Evolutionary conservation across 495 filamentous ascomycete genomes (phyloP), one percentile per base, ranked within the genome.

Genomic region (Penicillium goetzii): DNA sequence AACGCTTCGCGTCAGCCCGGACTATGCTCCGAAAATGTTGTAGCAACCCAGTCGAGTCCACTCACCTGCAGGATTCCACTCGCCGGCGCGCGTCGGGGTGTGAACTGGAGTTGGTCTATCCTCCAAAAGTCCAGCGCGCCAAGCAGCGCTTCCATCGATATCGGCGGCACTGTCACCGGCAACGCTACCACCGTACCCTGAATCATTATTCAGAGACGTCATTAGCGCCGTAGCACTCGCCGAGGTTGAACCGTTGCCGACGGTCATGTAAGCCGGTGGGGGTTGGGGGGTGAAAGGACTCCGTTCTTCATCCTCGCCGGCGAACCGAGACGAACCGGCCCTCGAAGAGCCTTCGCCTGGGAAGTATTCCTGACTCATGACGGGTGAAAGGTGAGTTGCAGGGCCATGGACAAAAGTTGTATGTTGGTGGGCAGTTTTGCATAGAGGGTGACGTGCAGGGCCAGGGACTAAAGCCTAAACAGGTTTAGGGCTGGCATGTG

Each of bases 101-200:
- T 85, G 83, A 51, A 73, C 68, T 33, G 86, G 83, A n/a, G 85
- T 87, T 56, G 83, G 86, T 71, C 85, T 82, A 76, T 93, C 90
- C 71, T 86, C 82, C 61, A 88, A 81, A 68, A 92, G 70, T 33
- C 85, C 84, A 17, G 86, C 81, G 72, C 87, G 81, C 83, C 85
- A 88, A 51, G 66, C 64, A 21, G 65, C 68, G 34, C 68, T 73
- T 33, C 67, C 75, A 61, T 85, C 82, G 52, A 75, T 80, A 41
- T 78, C 84, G 50, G 79, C 62, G 38, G 74, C 70, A 47, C 79
- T 81, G 10, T 81, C 86, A 61, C 80, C 84, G 28, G 76, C 72
- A 33, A 88, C 74, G 68, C 92, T 97, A 15, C 90, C 90, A 51
- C 92, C 93, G 71, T 98, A 98, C 15, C 95, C 95, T 21, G 93